Evolutionary conservation across 345 rosid species (phyloP), one percentile per base, ranked within the genome.

Genomic region (Moricandia moricandioides): DNA sequence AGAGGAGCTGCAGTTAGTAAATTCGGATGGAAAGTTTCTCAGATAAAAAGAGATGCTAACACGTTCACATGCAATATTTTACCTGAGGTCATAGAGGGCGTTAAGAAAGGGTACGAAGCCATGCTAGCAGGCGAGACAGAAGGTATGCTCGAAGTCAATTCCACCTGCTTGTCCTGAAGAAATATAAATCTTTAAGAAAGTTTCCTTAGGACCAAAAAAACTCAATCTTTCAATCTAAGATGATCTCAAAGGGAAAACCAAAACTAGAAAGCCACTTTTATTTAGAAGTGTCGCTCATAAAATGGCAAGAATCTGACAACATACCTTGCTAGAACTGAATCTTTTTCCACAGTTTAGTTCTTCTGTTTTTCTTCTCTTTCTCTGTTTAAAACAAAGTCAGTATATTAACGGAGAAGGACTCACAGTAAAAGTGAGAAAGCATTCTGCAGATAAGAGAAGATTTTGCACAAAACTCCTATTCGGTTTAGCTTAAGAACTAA

Each of bases 331-430:
- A 67, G 63, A 78, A 85, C 75, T 82, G 61, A 74, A 55, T 81
- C 87, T 92, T 84, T 81, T 91, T 39, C 89, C 97, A 55, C 67
- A 16, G 34, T 67, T 77, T 47, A 78, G 70, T 34, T 93, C 97
- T 57, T 91, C 94, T 52, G 86, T 74, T 87, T 91, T 93, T 80
- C 96, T 87, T 79, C 97, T 84, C 80, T 95, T 95, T 83, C 93
- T 87, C 99, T 92, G 86, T 52, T 45, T 70, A 79, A 82, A 31
- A 66, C 71, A 73, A 26, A 54, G 0, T 64, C 75, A 31, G 14
- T 43, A 33, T 64, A 0, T 40, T 14, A 69, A 31, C n/a, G 29
- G 34, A 16, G n/a, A 16, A 39, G 51, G 58, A 62, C 33, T 3
- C n/a, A 68, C 14, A 13, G 8, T 13, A 18, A 60, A 40, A 59